Evolutionary conservation across 495 filamentous ascomycete genomes (phyloP).

Genomic region (Penicillium coffeae): DNA sequence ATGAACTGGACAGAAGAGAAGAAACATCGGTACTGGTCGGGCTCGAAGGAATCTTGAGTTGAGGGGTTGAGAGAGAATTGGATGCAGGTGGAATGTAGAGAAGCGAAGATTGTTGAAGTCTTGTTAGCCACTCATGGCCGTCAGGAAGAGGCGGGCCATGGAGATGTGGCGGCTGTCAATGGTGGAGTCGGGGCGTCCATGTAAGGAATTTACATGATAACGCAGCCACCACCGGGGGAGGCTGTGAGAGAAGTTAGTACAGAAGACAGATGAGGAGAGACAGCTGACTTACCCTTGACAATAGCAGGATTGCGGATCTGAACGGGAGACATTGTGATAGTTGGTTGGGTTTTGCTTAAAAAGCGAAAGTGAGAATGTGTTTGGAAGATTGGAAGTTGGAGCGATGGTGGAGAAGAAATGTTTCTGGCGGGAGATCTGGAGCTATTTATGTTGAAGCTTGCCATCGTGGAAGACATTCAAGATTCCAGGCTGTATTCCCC

Average conservation of each 20-base stretch:
- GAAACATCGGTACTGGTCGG: constrained; percentile 9
- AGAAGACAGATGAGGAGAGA: background rate
- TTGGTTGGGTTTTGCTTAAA: constrained; percentile 20
- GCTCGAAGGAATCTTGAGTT: constrained; percentile 2
- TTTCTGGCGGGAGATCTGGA: background rate
- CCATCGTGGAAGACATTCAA: background rate
- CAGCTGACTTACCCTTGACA: constrained; percentile 26
- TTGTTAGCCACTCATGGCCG: too few relatives aligned
- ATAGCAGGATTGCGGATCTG: constrained; percentile 27
- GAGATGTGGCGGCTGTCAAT: constrained; percentile 1
- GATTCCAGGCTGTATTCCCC: too few relatives aligned
- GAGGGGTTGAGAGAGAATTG: constrained; percentile 3
- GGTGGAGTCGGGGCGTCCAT: constrained; percentile 9
- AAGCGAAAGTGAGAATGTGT: constrained; percentile 18
- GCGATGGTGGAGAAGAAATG: constrained; percentile 10
- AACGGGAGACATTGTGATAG: constrained; percentile 34
- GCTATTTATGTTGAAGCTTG: constrained; percentile 10
- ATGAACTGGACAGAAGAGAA: constrained; percentile 15
- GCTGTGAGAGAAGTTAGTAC: constrained; percentile 20
- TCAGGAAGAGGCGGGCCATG: constrained; percentile 2
- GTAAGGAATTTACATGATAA: constrained; percentile 31
- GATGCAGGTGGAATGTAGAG: too few relatives aligned
- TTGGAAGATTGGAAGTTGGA: constrained; percentile 15
- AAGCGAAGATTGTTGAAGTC: too few relatives aligned
- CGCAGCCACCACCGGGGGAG: constrained; percentile 38